These are phyloP conservation scores for Fraxinus pennsylvanica DNA, from an alignment of 257 asterid genomes.

Conservation along the genomic window DNA sequence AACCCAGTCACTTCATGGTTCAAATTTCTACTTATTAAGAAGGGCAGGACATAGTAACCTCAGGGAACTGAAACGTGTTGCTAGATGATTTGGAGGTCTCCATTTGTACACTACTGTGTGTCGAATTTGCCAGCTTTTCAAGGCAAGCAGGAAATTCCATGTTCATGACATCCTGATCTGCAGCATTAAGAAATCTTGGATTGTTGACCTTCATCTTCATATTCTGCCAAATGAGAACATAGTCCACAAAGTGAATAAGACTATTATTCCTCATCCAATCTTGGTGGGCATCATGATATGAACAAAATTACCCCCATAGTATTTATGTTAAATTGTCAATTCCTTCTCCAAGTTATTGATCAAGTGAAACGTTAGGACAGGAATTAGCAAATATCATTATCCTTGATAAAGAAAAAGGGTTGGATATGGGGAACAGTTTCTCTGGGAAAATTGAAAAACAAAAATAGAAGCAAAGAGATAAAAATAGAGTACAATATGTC, in stretches of 20 bases:
- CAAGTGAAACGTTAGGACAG: neutral
- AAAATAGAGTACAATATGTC: neutral
- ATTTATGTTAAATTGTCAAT: neutral
- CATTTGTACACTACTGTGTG: constrained; percentile 35
- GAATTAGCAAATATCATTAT: constrained; percentile 13
- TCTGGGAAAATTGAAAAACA: neutral
- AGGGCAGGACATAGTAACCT: constrained; percentile 50
- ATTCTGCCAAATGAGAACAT: constrained; percentile 59
- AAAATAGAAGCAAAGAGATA: neutral
- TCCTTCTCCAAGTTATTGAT: constrained; percentile 6
- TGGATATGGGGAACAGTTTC: neutral
- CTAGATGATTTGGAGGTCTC: constrained; percentile 38
- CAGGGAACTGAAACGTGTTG: constrained; percentile 61
- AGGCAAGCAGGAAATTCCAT: constrained; percentile 76
- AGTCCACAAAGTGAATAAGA: constrained; percentile 28
- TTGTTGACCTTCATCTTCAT: constrained; percentile 82
- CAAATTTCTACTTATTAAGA: constrained; percentile 22
- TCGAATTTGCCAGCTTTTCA: constrained; percentile 46
- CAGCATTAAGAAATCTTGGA: constrained; percentile 77
- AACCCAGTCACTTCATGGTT: constrained; percentile 19
- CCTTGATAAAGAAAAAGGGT: neutral
- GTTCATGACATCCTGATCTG: constrained; percentile 55
- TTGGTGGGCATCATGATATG: constrained; percentile 9
- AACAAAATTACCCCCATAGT: constrained; percentile 18
- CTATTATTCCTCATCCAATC: constrained; percentile 18